Base-by-base conservation (phyloP, 2,329 filamentous ascomycete genomes). In the Xylariaceae sp. region DNA sequence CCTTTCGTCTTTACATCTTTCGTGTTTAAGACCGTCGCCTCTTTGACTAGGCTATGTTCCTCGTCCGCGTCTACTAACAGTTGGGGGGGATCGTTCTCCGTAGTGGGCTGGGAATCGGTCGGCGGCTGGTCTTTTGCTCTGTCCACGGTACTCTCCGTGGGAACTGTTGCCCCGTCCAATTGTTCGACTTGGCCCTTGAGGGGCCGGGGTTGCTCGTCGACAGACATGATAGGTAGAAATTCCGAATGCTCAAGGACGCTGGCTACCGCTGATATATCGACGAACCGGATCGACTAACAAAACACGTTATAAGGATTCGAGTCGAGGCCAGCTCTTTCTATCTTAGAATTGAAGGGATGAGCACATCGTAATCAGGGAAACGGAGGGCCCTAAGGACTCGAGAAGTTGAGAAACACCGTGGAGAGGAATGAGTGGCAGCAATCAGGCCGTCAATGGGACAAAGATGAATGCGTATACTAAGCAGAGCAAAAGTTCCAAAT, bases 31-130 rank as follows among this genome's bases (percentile, higher is more conserved):
- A 67, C 39, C 22, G 61, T 64, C 3, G 64, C 65, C 50, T 67
- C 63, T 54, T 64, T 63, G 49, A 67, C 52, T 36, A 62, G 43
- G 52, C 61, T 65, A 21, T 63, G 58, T 16, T 67, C 65, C 22
- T 68, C 64, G 40, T 67, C 63, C 40, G 61, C 59, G 47, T 67
- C 63, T 10, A 63, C 49, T 30, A 65, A 59, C 18, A 65, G 53
- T 53, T 67, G 59, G 40, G 63, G 55, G 15, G 62, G 52, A 15
- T 64, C 61, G 34, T 65, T 59, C 47, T 63, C 59, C 42, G 51
- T 48, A 30, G 54, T 51, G 12, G 59, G 56, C 30, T 54, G 58
- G 45, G 61, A 59, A 51, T 63, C 63, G 47, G 61, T 49, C 36
- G 45, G 53, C 16, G 61, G 53, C 16, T 58, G 53, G 41, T 61